A percentile compares a stretch with the other conserved stretches of the same genome.
Evolutionary conservation across 2,329 filamentous ascomycete genomes (phyloP).

Genomic region (Ampelomyces quisqualis): DNA sequence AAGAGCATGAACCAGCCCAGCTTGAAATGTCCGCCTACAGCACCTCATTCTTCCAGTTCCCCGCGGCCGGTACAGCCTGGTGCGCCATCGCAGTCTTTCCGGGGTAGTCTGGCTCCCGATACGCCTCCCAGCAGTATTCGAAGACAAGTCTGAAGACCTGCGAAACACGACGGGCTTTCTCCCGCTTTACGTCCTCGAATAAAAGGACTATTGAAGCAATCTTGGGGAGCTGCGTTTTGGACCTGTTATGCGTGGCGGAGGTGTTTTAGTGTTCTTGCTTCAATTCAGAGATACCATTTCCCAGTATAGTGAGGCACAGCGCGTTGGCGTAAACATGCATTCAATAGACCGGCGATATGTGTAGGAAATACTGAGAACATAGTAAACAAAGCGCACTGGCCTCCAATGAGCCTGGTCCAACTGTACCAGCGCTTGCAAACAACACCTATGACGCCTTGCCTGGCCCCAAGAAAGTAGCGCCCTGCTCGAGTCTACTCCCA

Average conservation of each 20-base stretch:
- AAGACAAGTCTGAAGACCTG: slow-evolving; percentile 10
- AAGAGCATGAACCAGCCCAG: slow-evolving; percentile 23
- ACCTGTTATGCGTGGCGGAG: neutral
- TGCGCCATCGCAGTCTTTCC: slow-evolving; percentile 7
- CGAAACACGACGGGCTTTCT: too few relatives aligned
- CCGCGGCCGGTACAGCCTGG: slow-evolving; percentile 11
- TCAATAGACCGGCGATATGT: too few relatives aligned
- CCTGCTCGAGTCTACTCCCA: slow-evolving; percentile 61
- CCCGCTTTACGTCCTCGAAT: too few relatives aligned
- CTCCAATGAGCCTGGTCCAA: too few relatives aligned
- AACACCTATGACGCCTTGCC: neutral
- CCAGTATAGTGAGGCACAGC: slow-evolving; percentile 1
- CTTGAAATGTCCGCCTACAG: slow-evolving; percentile 23
- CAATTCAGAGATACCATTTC: slow-evolving; percentile 9
- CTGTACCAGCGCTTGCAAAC: neutral
- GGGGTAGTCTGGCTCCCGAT: slow-evolving; percentile 23
- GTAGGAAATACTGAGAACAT: too few relatives aligned
- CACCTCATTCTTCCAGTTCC: slow-evolving; percentile 24
- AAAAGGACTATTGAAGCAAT: too few relatives aligned
- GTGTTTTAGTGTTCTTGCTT: neutral
- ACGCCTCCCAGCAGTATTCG: slow-evolving; percentile 31
- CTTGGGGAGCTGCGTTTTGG: neutral
- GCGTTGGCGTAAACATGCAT: slow-evolving; percentile 1
- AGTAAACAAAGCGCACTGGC: too few relatives aligned
- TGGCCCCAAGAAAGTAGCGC: neutral